Evolutionary conservation across 1,284 basidiomycete species (phyloP).

Genomic region (Leccinum colubrinum): DNA sequence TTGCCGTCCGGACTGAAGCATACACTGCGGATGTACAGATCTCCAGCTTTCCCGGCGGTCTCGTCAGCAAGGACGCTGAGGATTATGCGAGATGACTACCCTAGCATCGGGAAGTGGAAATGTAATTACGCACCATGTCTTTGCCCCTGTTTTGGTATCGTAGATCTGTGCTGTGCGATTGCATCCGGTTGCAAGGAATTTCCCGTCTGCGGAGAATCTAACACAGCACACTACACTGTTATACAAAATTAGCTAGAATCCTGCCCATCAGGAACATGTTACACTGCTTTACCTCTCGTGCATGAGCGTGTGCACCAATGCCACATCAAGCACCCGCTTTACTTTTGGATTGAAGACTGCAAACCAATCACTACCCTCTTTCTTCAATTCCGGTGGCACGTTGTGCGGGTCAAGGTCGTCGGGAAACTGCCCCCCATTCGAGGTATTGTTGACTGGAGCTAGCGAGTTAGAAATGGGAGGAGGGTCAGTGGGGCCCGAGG

Average conservation of each 20-base stretch:
- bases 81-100: slow-evolving; percentile 14
- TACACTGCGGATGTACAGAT: slow-evolving; percentile 83
- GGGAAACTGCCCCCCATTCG: slow-evolving; percentile 38
- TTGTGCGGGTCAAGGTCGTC: slow-evolving; percentile 48
- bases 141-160: slow-evolving; percentile 67
- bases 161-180: slow-evolving; percentile 78
- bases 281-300: slow-evolving; percentile 80
- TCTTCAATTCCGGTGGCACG: slow-evolving; percentile 56
- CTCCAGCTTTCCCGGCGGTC: slow-evolving; percentile 59
- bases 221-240: slow-evolving; percentile 79
- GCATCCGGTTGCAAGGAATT: slow-evolving; percentile 76
- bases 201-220: slow-evolving; percentile 80
- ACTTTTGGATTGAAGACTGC: slow-evolving; percentile 90
- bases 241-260: slow-evolving; percentile 10
- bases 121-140: slow-evolving; percentile 48
- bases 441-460: slow-evolving; percentile 26
- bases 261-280: neutral
- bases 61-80: slow-evolving; percentile 70
- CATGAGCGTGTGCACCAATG: slow-evolving; percentile 82
- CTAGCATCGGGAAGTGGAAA: neutral
- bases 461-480: slow-evolving; percentile 23
- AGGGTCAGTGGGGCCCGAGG: slow-evolving; percentile 28
- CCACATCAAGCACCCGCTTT: slow-evolving; percentile 85
- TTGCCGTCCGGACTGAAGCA: slow-evolving; percentile 85
- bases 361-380: slow-evolving; percentile 93